Conservation (phyloP, 202 grass and related monocot species). For the Schoenoplectus tabernaemontani region DNA sequence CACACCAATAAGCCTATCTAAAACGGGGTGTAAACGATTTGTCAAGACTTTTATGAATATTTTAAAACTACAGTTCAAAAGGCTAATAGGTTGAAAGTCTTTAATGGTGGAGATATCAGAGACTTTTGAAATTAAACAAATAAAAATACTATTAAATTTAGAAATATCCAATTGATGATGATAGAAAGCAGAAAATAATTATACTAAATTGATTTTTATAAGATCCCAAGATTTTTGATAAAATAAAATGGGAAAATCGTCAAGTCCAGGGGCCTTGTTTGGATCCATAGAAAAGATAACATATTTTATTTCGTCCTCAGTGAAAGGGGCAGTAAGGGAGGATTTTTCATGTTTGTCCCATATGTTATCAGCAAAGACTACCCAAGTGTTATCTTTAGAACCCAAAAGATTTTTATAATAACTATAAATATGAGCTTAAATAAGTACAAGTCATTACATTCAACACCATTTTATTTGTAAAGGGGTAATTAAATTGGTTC, state of each 20-base stretch:
- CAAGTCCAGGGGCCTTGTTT: neutral
- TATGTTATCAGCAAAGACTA: too few relatives aligned
- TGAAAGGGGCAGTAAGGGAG: too few relatives aligned
- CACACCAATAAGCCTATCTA: neutral
- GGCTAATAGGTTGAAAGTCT: too few relatives aligned
- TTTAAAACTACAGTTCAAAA: neutral
- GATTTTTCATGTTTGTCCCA: too few relatives aligned
- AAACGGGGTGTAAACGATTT: neutral
- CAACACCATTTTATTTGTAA: too few relatives aligned
- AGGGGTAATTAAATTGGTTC: too few relatives aligned
- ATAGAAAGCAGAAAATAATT: neutral
- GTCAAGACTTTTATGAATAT: neutral
- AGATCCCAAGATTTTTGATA: neutral
- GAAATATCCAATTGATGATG: neutral
- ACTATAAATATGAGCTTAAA: too few relatives aligned
- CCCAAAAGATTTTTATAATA: too few relatives aligned
- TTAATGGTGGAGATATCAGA: neutral
- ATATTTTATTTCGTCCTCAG: too few relatives aligned
- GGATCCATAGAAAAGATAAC: neutral
- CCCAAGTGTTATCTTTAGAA: too few relatives aligned
- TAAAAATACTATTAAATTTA: neutral
- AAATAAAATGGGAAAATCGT: neutral
- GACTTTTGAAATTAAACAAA: neutral
- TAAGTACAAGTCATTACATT: too few relatives aligned
- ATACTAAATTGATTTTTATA: neutral